Base-by-base conservation (phyloP, 441 rosid genomes). In the Gossypium aridum region DNA sequence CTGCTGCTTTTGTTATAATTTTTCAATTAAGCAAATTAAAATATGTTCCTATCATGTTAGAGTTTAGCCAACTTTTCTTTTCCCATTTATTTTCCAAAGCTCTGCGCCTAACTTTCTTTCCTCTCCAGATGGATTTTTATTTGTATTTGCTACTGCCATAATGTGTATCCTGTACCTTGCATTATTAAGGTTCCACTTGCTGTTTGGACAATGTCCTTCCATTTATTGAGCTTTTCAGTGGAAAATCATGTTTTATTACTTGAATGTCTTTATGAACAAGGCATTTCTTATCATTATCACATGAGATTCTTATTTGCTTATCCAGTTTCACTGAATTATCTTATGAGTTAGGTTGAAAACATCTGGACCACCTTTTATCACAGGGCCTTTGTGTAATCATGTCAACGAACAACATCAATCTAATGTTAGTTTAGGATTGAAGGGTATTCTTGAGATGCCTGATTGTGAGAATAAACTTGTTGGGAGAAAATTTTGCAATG, bases 371-470 rank as follows among this genome's bases (percentile, higher is more conserved):
- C 71, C 71, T 43, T 66, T 66, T 66, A 45, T 45, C 34, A 13
- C 56, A 66, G 71, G 34, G 70, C 37, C 47, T 26, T 13, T 71
- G 56, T 66, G 64, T 72, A 23, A 17, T 4, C 31, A 74, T 39
- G 60, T 76, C 65, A 64, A 39, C 20, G 72, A 62, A 76, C 49
- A 65, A 72, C 85, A 73, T 75, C 64, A 80, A 51, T 73, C 43
- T 54, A 71, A 26, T 61, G 31, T 54, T 12, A 90, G 68, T 74
- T 87, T 81, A 77, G 97, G 98, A 61, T 81, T 92, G 83, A 89
- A 85, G 79, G 93, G 75, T 73, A 76, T 92, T 76, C 87, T 92
- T 20, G 57, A 39, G 77, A 82, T 74, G 73, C 75, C 77, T 2
- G 86, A 85, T 53, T 20, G 6, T 66, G 71, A 81, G 74, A 78